These are phyloP conservation scores for Gillenia trifoliata DNA, from an alignment of 306 rosid species.

Conservation along the genomic window DNA sequence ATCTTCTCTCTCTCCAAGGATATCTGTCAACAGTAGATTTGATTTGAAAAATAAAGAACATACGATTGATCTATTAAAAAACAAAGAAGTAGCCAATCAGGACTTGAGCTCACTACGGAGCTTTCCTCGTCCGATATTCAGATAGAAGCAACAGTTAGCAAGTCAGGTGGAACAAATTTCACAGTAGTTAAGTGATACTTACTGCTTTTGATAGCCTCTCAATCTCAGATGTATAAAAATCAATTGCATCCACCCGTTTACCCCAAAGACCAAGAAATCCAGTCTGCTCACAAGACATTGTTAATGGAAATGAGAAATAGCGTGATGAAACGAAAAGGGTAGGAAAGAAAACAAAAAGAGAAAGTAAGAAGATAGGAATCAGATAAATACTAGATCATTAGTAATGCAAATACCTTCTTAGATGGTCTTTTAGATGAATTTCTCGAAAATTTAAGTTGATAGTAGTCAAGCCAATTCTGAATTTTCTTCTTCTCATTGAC, in stretches of 20 bases:
- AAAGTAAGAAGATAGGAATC: not conserved
- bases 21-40: slow-evolving; percentile 44
- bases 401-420: slow-evolving; percentile 51
- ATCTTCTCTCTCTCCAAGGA: slow-evolving; percentile 60
- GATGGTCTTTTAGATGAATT: slow-evolving; percentile 55
- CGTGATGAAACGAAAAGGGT: not conserved
- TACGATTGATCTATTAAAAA: not conserved
- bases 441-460: slow-evolving; percentile 74
- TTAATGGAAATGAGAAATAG: not conserved
- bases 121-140: not conserved
- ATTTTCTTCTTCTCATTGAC: slow-evolving; percentile 69
- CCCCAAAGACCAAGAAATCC: slow-evolving; percentile 91
- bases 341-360: not conserved
- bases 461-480: slow-evolving; percentile 91
- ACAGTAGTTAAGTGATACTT: slow-evolving; percentile 23
- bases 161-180: not conserved
- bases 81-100: not conserved
- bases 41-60: not conserved
- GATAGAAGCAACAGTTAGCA: not conserved
- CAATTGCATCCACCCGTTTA: slow-evolving; percentile 64
- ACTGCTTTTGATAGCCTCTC: slow-evolving; percentile 60
- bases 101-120: not conserved
- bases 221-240: slow-evolving; percentile 52
- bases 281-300: slow-evolving; percentile 57
- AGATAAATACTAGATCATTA: slow-evolving; percentile 11